These are phyloP conservation scores for Cercophora sp. DNA, from an alignment of 495 filamentous ascomycete species.

Conservation along the genomic window DNA sequence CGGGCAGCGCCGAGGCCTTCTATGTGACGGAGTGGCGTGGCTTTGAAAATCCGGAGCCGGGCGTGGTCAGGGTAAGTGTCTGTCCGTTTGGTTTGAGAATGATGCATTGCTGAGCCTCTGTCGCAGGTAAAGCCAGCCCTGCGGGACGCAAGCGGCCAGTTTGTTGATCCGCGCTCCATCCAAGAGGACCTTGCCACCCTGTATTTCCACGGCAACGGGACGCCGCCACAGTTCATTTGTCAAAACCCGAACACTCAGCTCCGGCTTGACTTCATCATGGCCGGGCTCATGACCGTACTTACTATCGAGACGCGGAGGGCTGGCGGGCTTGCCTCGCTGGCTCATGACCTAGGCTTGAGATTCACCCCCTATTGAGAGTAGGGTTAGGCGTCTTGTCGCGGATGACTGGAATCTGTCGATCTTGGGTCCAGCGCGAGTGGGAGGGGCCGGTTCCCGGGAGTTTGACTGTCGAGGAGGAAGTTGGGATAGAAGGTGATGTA, in stretches of 20 bases:
- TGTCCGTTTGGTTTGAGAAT: background rate
- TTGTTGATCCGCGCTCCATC: background rate
- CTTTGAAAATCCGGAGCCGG: constrained; percentile 1
- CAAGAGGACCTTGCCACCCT: background rate
- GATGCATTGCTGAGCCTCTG: background rate
- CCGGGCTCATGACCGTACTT: constrained; percentile 6
- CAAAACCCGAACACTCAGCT: background rate
- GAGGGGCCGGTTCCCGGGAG: no score
- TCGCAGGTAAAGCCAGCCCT: background rate
- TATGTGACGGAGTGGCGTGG: constrained; percentile 4
- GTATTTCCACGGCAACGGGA: constrained; percentile 7
- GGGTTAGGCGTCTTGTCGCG: no score
- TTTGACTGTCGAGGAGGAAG: no score
- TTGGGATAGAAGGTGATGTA: no score
- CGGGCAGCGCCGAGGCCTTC: background rate
- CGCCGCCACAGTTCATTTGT: constrained; percentile 6
- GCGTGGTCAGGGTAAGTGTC: background rate
- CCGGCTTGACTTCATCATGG: constrained; percentile 5
- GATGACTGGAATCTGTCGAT: no score
- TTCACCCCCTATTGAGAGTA: no score
- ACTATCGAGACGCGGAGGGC: constrained; percentile 4
- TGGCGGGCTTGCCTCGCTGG: background rate
- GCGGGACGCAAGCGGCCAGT: background rate
- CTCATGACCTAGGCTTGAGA: no score
- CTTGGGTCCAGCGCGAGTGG: no score